A percentile compares a stretch with the other conserved stretches of the same genome.
phyloP scores from a whole-genome alignment of 164 flowering plant genomes.

The Brasenia schreberi region DNA sequence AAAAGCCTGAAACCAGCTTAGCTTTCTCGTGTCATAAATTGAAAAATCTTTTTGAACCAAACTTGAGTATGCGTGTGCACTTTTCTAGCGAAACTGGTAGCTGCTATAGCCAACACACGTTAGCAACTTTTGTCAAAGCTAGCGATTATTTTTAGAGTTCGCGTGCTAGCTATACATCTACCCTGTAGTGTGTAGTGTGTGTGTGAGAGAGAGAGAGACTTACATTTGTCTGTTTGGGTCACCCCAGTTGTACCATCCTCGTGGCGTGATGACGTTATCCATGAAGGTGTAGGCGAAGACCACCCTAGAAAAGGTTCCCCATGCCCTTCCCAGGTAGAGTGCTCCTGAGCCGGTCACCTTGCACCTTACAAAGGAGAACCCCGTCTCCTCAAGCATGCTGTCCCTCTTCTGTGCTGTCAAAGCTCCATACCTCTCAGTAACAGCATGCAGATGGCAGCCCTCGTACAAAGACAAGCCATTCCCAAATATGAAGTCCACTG shows the following conservation, averaged over 20 bases:
- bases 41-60: no score
- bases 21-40: no score
- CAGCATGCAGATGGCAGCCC: slow-evolving; percentile 39
- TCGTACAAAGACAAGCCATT: slow-evolving; percentile 37
- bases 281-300: slow-evolving; percentile 55
- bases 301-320: slow-evolving; percentile 60
- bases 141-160: no score
- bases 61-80: no score
- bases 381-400: slow-evolving; percentile 39
- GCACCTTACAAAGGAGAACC: slow-evolving; percentile 55
- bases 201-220: slow-evolving; percentile 6
- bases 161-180: no score
- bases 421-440: slow-evolving; percentile 29
- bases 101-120: no score
- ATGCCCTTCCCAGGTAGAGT: slow-evolving; percentile 50
- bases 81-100: no score
- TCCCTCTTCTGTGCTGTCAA: slow-evolving; percentile 48
- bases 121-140: no score
- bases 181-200: background rate
- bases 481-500: slow-evolving; percentile 58
- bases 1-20: no score
- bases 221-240: slow-evolving; percentile 49
- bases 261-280: slow-evolving; percentile 40
- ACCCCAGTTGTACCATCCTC: slow-evolving; percentile 60
- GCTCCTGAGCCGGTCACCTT: slow-evolving; percentile 54